Percentiles rank a stretch among this genome's conserved stretches.
Conservation (phyloP, 192 early-diverging fungal genomes). For the Backusella macrospora region DNA sequence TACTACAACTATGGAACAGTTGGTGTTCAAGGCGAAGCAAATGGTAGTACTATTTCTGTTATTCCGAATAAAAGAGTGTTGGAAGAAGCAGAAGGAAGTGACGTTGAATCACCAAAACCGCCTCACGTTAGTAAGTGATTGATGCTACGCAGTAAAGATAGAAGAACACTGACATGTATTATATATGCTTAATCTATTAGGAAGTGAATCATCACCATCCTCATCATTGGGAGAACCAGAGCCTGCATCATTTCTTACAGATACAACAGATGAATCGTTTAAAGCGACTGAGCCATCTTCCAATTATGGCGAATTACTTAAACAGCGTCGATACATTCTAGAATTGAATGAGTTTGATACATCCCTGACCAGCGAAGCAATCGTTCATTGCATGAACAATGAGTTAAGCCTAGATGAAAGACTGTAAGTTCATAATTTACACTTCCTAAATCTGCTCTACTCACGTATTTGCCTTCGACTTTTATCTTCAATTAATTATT, state of each 20-base stretch:
- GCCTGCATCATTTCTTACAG: constrained; percentile 10
- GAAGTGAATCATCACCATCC: background rate
- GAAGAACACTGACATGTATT: constrained; percentile 16
- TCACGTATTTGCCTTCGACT: constrained; percentile 12
- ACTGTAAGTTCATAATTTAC: constrained; percentile 15
- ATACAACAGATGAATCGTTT: constrained; percentile 19
- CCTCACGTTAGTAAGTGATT: background rate
- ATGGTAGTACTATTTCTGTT: background rate
- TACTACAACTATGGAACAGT: constrained; percentile 18
- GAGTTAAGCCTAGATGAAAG: constrained; percentile 15
- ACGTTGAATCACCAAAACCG: background rate
- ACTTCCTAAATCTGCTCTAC: constrained; percentile 2
- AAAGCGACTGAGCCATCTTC: background rate
- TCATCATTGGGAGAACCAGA: background rate
- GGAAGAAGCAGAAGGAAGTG: background rate
- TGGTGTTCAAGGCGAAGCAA: constrained; percentile 5
- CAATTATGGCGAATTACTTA: background rate
- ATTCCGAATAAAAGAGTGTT: constrained; percentile 11
- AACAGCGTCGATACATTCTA: constrained; percentile 13
- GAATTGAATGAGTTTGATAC: constrained; percentile 14
- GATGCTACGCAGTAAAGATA: background rate
- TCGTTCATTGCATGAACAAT: background rate
- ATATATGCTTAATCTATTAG: constrained; percentile 1
- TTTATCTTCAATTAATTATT: constrained; percentile 20
- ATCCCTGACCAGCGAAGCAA: background rate